Percentiles rank a stretch among this genome's conserved stretches.
These are phyloP conservation scores for Trichoderma guizhouense DNA, from an alignment of 2,329 filamentous ascomycete species.

Conservation along the genomic window DNA sequence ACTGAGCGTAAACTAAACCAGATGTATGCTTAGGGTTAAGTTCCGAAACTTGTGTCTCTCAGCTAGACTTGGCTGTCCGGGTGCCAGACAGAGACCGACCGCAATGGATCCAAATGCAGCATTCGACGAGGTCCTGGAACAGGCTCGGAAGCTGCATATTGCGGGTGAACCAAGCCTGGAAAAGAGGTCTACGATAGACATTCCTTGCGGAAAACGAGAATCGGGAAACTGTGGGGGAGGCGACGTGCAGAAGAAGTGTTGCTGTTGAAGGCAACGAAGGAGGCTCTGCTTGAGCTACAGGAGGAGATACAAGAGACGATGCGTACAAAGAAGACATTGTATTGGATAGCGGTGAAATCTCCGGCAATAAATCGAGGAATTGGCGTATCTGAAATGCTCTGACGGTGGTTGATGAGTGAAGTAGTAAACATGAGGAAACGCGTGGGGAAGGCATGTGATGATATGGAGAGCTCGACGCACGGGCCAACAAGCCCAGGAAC, in stretches of 20 bases:
- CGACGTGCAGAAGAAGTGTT: constrained; percentile 54
- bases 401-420: not conserved
- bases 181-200: constrained; percentile 50
- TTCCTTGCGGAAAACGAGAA: constrained; percentile 62
- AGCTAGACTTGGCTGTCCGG: constrained; percentile 39
- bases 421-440: constrained; percentile 8
- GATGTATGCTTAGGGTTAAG: constrained; percentile 89
- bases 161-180: constrained; percentile 34
- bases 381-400: constrained; percentile 13
- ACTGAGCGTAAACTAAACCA: constrained; percentile 76
- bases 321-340: not conserved
- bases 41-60: constrained; percentile 71
- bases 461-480: constrained; percentile 1
- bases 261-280: constrained; percentile 39
- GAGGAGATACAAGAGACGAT: not conserved
- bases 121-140: constrained; percentile 50
- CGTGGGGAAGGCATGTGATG: constrained; percentile 10
- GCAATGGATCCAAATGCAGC: constrained; percentile 46
- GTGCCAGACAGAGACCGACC: constrained; percentile 35
- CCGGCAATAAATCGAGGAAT: constrained; percentile 8
- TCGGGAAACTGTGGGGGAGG: constrained; percentile 79
- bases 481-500: not conserved
- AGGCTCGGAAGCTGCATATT: constrained; percentile 61
- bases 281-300: constrained; percentile 31
- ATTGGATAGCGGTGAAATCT: not conserved